Evolutionary conservation across 495 filamentous ascomycete genomes (phyloP).

Genomic region (Aspergillus indologenus): DNA sequence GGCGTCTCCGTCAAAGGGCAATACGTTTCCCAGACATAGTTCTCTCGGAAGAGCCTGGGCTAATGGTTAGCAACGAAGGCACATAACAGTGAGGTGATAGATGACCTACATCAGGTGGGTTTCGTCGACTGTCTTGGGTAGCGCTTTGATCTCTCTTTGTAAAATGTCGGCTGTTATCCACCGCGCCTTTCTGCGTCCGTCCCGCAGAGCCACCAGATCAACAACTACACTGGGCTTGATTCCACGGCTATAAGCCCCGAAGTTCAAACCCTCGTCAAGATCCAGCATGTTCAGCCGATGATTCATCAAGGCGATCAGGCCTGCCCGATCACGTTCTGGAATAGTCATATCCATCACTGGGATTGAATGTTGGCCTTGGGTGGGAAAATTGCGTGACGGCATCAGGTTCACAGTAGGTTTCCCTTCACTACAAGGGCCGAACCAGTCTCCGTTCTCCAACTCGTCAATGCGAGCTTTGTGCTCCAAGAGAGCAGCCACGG

Average conservation of each 20-base stretch:
- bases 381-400: neutral
- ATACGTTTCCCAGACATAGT: conserved; percentile 13
- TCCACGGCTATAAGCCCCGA: neutral
- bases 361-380: conserved; percentile 1
- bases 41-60: conserved; percentile 16
- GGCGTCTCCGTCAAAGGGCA: conserved; percentile 10
- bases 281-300: conserved; percentile 6
- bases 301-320: conserved; percentile 1
- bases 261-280: conserved; percentile 3
- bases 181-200: conserved; percentile 7
- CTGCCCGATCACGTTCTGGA: conserved; percentile 4
- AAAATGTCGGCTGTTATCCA: conserved; percentile 10
- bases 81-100: neutral
- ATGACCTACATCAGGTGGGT: conserved; percentile 14
- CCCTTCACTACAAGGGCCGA: conserved; percentile 14
- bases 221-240: conserved; percentile 9
- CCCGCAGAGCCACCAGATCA: conserved; percentile 1
- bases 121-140: conserved; percentile 11
- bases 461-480: conserved; percentile 13
- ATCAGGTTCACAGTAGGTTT: conserved; percentile 1
- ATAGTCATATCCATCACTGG: conserved; percentile 14
- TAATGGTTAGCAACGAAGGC: neutral
- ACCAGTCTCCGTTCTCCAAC: conserved; percentile 16
- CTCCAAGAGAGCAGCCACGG: conserved; percentile 13
- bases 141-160: neutral